These are phyloP conservation scores for Fusarium cicatricum DNA, from an alignment of 2,329 filamentous ascomycete genomes.

Conservation along the genomic window DNA sequence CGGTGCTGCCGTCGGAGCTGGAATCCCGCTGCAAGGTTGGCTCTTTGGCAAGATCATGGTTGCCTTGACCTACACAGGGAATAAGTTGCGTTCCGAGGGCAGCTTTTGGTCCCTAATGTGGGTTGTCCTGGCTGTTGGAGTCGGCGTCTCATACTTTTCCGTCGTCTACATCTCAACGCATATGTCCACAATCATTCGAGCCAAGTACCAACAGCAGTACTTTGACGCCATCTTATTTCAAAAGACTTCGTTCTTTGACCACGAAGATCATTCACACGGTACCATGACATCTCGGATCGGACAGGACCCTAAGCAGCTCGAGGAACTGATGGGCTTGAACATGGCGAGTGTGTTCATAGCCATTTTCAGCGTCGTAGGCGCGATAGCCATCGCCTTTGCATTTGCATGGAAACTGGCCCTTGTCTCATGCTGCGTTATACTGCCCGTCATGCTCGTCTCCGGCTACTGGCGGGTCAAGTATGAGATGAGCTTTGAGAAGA, in stretches of 20 bases:
- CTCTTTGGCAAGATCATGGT: slow-evolving; percentile 63
- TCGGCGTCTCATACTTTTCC: slow-evolving; percentile 61
- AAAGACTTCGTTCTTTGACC: slow-evolving; percentile 67
- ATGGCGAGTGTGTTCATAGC: slow-evolving; percentile 70
- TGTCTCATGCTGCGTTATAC: slow-evolving; percentile 69
- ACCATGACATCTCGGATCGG: slow-evolving; percentile 65
- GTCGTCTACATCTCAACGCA: slow-evolving; percentile 51
- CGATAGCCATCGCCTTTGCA: slow-evolving; percentile 71
- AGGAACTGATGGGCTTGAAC: slow-evolving; percentile 70
- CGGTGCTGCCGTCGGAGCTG: slow-evolving; percentile 53
- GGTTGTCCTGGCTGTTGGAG: slow-evolving; percentile 62
- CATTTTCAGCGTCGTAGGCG: slow-evolving; percentile 71
- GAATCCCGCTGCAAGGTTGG: slow-evolving; percentile 61
- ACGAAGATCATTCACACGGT: slow-evolving; percentile 66
- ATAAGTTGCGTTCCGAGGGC: slow-evolving; percentile 51
- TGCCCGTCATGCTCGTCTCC: slow-evolving; percentile 58
- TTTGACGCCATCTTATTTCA: slow-evolving; percentile 68
- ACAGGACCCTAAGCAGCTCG: slow-evolving; percentile 65
- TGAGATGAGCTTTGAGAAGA: slow-evolving; percentile 72
- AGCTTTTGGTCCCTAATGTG: slow-evolving; percentile 75
- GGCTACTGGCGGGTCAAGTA: slow-evolving; percentile 63
- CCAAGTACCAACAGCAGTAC: slow-evolving; percentile 67
- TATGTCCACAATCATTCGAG: slow-evolving; percentile 58
- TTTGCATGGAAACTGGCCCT: slow-evolving; percentile 82
- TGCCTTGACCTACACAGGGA: slow-evolving; percentile 53